Conservation (phyloP, 192 early-diverging fungal species). For the Fimicolochytrium jonesii region DNA sequence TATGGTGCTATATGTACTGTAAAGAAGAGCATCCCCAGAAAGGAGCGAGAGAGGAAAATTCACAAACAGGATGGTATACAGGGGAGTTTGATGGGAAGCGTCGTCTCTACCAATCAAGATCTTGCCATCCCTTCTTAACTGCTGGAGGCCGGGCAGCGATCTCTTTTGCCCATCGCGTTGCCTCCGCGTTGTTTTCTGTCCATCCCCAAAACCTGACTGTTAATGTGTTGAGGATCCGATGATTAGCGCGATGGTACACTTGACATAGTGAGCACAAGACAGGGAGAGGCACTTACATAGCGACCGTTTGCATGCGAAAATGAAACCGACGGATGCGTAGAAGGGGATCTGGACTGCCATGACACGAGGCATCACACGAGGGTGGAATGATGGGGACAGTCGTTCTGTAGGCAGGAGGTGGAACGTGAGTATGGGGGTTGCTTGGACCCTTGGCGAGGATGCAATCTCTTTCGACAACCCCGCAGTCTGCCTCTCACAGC, state of each 20-base stretch:
- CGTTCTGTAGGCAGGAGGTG: conserved; percentile 33
- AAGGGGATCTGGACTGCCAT: conserved; percentile 51
- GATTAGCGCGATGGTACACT: background rate
- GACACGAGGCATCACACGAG: conserved; percentile 35
- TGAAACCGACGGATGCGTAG: conserved; percentile 66
- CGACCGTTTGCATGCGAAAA: conserved; percentile 68
- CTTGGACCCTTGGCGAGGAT: too few relatives aligned
- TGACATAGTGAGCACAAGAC: conserved; percentile 3
- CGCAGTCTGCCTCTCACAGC: too few relatives aligned
- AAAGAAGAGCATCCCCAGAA: too few relatives aligned
- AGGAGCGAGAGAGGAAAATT: too few relatives aligned
- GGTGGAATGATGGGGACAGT: conserved; percentile 40
- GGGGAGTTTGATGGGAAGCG: background rate
- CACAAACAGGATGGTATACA: too few relatives aligned
- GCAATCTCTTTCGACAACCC: too few relatives aligned
- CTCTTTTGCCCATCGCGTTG: conserved; percentile 44
- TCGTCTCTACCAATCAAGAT: conserved; percentile 26
- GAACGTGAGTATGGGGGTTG: too few relatives aligned
- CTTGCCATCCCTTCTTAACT: conserved; percentile 24
- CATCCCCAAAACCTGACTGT: conserved; percentile 92
- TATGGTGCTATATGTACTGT: too few relatives aligned
- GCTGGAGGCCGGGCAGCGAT: conserved; percentile 20
- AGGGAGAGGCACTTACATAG: conserved; percentile 55
- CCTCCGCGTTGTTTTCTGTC: conserved; percentile 81
- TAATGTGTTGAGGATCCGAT: background rate